Evolutionary conservation across 768 basidiomycete species (phyloP), one percentile per base, ranked within the genome.

Genomic region (Russula compacta): DNA sequence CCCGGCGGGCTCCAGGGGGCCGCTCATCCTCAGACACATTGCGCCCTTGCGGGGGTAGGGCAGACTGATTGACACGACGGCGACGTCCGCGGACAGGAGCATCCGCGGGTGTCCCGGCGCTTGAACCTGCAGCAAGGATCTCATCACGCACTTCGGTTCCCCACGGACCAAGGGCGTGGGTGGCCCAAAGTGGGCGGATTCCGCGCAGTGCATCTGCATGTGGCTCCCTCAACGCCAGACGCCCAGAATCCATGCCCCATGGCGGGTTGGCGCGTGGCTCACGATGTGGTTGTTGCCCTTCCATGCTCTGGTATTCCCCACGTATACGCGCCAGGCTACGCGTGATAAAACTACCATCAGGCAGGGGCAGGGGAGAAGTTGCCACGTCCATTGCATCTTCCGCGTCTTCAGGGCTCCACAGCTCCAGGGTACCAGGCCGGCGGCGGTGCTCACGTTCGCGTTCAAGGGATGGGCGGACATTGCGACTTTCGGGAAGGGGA

Each of bases 21-120:
- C 52, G 56, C 32, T 62, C 61, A 19, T 63, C 61, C 52, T 63
- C 61, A n/a, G 61, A 49, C 32, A 44, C 55, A 54, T 53, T 63
- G 15, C 46, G 61, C 9, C 61, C 61, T 52, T 58, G 61, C 4
- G 56, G 46, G 32, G 61, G 57, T 24, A 63, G 21, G 36, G 46
- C 40, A 12, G 56, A 46, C 35, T 58, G 61, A 51, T 62, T 62
- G 51, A n/a, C 56, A 48, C 61, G 61, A 35, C 61, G 61, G 10
- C 61, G 61, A 15, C 61, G 61, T 29, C 61, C 61, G 2, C 56
- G 56, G 4, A 33, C 21, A 11, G 47, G 40, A 17, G 52, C 40
- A 36, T 63, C 61, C 32, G 17, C 6, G 15, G 44, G 15, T 47
- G 61, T 12, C 19, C 38, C 39, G 9, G 33, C 52, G 6, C 24